Conservation (phyloP, 2,329 filamentous ascomycete genomes). For the Cladophialophora exuberans region DNA sequence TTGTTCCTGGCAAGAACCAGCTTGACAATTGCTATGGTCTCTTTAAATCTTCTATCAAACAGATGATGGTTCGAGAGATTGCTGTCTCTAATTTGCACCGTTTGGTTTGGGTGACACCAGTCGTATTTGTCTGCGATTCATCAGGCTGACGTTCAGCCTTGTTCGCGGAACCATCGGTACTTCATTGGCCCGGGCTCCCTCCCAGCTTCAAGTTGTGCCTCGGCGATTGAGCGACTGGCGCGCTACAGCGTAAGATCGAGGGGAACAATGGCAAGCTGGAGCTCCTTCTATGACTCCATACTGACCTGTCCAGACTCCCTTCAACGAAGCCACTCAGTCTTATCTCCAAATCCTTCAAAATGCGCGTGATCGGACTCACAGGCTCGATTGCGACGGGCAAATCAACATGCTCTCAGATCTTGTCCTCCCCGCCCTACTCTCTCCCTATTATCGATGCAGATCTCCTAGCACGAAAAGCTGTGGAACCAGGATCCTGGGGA, state of each 20-base stretch:
- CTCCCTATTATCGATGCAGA: slow-evolving; percentile 95
- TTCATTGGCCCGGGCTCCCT: not conserved
- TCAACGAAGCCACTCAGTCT: not conserved
- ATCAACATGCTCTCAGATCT: slow-evolving; percentile 86
- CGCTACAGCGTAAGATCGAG: no score
- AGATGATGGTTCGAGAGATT: no score
- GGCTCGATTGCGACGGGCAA: slow-evolving; percentile 98
- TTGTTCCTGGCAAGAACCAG: not conserved
- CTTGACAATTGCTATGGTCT: not conserved
- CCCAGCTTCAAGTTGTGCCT: no score
- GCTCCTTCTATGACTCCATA: no score
- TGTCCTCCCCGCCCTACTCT: slow-evolving; percentile 77
- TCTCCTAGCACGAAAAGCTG: slow-evolving; percentile 86
- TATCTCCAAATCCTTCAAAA: slow-evolving; percentile 43
- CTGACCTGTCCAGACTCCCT: not conserved
- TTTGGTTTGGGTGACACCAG: not conserved
- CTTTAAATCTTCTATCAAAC: no score
- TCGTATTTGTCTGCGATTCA: not conserved
- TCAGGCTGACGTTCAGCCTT: slow-evolving; percentile 13
- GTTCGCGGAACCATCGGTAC: not conserved
- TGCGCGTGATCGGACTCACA: slow-evolving; percentile 94
- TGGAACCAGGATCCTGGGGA: slow-evolving; percentile 85
- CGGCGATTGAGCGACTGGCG: no score
- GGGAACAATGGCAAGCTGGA: no score
- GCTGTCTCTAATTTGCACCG: not conserved